Evolutionary conservation across 345 rosid species (phyloP).

Genomic region (Camelina neglecta): DNA sequence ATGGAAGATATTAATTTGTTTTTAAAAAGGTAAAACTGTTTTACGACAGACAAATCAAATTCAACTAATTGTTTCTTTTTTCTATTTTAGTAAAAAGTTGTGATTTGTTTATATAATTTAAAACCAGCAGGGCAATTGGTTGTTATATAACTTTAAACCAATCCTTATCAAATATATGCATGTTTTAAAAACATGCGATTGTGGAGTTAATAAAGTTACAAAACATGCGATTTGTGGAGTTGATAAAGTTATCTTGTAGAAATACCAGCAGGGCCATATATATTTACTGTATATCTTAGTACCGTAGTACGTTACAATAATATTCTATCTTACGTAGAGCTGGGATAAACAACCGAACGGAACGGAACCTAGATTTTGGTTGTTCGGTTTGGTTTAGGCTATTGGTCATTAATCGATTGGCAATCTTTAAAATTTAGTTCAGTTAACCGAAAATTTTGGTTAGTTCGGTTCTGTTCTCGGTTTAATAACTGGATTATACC

Average conservation of each 20-base stretch:
- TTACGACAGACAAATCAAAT: slow-evolving; percentile 19
- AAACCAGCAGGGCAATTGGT: too few species aligned
- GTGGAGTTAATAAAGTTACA: too few species aligned
- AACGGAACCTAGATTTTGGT: too few species aligned
- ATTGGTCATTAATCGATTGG: too few species aligned
- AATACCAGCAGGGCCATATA: too few species aligned
- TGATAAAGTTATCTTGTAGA: background rate
- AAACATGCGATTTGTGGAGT: background rate
- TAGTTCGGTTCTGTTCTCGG: too few species aligned
- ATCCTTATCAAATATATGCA: background rate
- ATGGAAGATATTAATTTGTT: slow-evolving; percentile 29
- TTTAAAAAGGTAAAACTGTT: slow-evolving; percentile 23
- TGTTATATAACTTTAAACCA: background rate
- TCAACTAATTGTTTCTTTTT: slow-evolving; percentile 14
- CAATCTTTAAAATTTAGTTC: too few species aligned
- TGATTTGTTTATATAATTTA: background rate
- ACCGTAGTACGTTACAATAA: background rate
- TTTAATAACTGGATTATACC: too few species aligned
- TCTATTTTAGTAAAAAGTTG: slow-evolving; percentile 5
- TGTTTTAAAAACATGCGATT: background rate
- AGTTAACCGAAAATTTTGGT: too few species aligned
- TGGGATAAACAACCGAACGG: too few species aligned
- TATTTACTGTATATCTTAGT: background rate
- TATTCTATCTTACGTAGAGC: background rate
- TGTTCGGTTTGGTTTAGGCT: too few species aligned